Base-by-base conservation (phyloP, 768 basidiomycete species). In the Lactifluus echinatus region DNA sequence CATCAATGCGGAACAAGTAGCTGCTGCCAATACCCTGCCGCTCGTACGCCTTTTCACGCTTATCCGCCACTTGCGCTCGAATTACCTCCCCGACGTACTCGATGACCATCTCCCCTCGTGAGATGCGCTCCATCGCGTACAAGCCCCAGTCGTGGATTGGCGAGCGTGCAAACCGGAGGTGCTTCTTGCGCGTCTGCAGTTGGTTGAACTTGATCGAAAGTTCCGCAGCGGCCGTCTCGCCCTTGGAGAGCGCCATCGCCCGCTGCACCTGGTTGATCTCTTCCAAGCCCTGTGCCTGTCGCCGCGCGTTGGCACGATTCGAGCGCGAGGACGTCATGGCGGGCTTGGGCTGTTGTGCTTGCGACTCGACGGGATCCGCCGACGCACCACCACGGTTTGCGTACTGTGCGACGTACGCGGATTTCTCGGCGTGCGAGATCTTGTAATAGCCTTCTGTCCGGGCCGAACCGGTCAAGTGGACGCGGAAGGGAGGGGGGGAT, bases 21-120 rank as follows among this genome's bases (percentile, higher is more conserved):
- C 91, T 94, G 70, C 92, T 94, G 15, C 96, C 96, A 61, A 99
- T 99, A 2, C 96, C 96, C 68, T 93, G 92, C 52, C 93, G 80
- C 74, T 97, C 92, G 69, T 99, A 99, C 64, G 85, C 82, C 76
- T 96, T 95, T 76, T 99, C 96, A 48, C 96, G 80, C 70, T 93
- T 92, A 65, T 98, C 96, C 26, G 96, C 96, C 11, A 97, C 91
- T 66, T 89, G 87, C 43, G 93, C 91, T 10, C 96, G 80, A 63
- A 97, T 93, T 61, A 97, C 80, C 77, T 99, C 96, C 19, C 96
- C 96, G 7, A 99, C 96, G 67, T 99, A 99, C 74, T 99, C 96
- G 71, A 98, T 97, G 29, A 99, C 95, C 93, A 99, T 97, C 74
- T 99, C 96, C 4, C 93, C 93, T 36, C 81, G 75, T 6, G 87